These are phyloP conservation scores for Chrysanthemum seticuspe DNA, from an alignment of 129 eudicot species.

Conservation along the genomic window DNA sequence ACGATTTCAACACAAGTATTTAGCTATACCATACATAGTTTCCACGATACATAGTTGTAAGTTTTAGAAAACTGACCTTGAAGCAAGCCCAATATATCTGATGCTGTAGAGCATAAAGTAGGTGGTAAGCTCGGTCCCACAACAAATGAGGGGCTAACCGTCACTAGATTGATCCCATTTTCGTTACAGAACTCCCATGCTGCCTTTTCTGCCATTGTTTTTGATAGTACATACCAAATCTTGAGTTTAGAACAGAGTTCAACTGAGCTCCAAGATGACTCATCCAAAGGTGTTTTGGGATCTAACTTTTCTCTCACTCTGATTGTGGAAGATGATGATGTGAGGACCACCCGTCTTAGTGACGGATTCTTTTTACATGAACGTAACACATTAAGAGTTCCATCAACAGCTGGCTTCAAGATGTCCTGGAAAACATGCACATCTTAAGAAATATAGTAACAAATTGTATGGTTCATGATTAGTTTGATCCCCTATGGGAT, in stretches of 20 bases:
- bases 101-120: slow-evolving; percentile 67
- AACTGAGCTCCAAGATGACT: slow-evolving; percentile 82
- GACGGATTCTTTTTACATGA: slow-evolving; percentile 85
- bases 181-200: slow-evolving; percentile 89
- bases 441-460: not conserved
- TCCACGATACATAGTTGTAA: not conserved
- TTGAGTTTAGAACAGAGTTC: slow-evolving; percentile 67
- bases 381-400: slow-evolving; percentile 82
- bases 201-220: slow-evolving; percentile 77
- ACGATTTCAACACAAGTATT: not conserved
- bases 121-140: slow-evolving; percentile 85
- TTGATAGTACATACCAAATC: slow-evolving; percentile 84
- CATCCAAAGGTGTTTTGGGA: slow-evolving; percentile 55
- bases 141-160: slow-evolving; percentile 74
- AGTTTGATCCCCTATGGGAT: too few species aligned
- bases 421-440: slow-evolving; percentile 46
- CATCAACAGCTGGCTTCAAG: slow-evolving; percentile 78
- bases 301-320: slow-evolving; percentile 61
- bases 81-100: slow-evolving; percentile 81
- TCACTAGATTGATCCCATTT: slow-evolving; percentile 67
- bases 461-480: too few species aligned
- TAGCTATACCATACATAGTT: slow-evolving; percentile 6
- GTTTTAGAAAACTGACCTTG: slow-evolving; percentile 42
- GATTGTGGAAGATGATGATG: slow-evolving; percentile 86
- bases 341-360: slow-evolving; percentile 76